Evolutionary conservation across 2,329 filamentous ascomycete genomes (phyloP).

Genomic region (Orbilia quercus): DNA sequence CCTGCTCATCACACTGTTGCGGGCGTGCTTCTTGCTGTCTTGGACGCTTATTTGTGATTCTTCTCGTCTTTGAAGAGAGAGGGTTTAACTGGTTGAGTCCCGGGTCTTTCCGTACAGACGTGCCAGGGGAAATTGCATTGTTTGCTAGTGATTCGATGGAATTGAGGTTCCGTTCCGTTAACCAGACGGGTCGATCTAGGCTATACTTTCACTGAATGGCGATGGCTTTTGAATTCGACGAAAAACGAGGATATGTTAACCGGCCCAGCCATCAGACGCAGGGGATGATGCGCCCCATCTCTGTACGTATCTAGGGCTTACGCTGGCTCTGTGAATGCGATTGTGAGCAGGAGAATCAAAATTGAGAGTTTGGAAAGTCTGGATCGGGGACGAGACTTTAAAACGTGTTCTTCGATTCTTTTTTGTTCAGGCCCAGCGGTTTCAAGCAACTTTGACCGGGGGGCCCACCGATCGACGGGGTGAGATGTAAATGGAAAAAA

Average conservation of each 20-base stretch:
- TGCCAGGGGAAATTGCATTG: background rate
- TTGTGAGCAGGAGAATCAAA: too few relatives aligned
- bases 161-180: background rate
- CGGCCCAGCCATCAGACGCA: constrained; percentile 15
- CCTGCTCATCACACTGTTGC: background rate
- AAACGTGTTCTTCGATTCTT: background rate
- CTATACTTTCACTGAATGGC: constrained; percentile 6
- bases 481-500: constrained; percentile 1
- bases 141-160: constrained; percentile 3
- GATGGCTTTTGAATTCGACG: constrained; percentile 2
- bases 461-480: constrained; percentile 25
- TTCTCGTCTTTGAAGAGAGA: too few relatives aligned
- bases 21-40: too few relatives aligned
- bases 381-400: constrained; percentile 8
- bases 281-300: background rate
- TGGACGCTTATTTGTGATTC: too few relatives aligned
- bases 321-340: too few relatives aligned
- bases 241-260: constrained; percentile 20
- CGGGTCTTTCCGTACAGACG: constrained; percentile 6
- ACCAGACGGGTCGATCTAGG: constrained; percentile 7
- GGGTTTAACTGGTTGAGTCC: background rate
- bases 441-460: constrained; percentile 1
- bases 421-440: background rate
- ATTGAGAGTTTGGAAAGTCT: constrained; percentile 11
- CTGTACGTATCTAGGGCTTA: too few relatives aligned